phyloP scores from a whole-genome alignment of 345 rosid genomes.

The Syzygium oleosum region DNA sequence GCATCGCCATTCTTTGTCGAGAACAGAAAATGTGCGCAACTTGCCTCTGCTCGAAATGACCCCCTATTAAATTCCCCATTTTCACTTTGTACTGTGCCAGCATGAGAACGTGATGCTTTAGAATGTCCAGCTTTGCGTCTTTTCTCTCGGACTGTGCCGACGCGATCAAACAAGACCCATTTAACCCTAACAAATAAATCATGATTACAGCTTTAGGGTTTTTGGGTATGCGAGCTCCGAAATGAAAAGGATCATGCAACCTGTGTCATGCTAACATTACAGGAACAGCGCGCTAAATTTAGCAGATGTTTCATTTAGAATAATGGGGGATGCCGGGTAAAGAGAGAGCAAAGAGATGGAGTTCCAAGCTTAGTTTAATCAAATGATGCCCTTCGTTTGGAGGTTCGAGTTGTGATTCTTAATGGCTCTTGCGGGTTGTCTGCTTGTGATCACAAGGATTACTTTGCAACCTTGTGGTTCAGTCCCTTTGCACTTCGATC shows the following conservation, averaged over 20 bases:
- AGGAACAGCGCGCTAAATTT: background rate
- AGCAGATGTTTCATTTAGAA: background rate
- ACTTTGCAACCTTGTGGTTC: background rate
- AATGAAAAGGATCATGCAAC: background rate
- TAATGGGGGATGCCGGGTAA: background rate
- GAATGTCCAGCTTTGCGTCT: background rate
- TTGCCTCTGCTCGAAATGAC: background rate
- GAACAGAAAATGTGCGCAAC: background rate
- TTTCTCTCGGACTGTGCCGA: background rate
- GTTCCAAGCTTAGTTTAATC: background rate
- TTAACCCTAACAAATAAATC: background rate
- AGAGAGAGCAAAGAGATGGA: background rate
- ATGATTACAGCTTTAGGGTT: background rate
- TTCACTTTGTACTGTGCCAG: background rate
- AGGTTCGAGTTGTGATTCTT: background rate
- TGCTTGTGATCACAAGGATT: background rate
- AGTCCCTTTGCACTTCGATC: background rate
- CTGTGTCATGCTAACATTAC: background rate
- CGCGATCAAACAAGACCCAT: background rate
- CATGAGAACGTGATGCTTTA: background rate
- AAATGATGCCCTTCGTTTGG: background rate
- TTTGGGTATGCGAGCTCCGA: background rate
- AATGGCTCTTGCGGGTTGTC: background rate
- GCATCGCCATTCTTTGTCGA: background rate
- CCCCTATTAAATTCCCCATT: background rate